Evolutionary conservation across 148 eudicot species (phyloP).

Genomic region (Gaultheria prostrata): DNA sequence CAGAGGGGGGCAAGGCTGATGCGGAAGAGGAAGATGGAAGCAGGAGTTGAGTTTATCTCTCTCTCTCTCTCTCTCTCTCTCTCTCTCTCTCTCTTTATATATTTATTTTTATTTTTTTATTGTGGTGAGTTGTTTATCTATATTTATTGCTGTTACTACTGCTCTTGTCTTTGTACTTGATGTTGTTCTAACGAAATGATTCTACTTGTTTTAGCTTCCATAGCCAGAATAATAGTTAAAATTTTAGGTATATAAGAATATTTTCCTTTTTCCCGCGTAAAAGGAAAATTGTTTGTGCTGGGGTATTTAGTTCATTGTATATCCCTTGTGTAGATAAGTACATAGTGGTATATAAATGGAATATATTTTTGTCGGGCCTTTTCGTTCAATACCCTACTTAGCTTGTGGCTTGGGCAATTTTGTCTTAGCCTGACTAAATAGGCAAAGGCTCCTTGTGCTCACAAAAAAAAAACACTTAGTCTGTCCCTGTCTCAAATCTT

Average conservation of each 20-base stretch:
- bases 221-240: background rate
- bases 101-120: too few species aligned
- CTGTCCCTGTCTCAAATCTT: background rate
- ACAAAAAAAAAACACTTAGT: background rate
- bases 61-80: too few species aligned
- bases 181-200: background rate
- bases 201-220: background rate
- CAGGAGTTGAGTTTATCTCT: too few species aligned
- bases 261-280: background rate
- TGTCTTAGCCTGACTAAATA: background rate
- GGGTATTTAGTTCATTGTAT: background rate
- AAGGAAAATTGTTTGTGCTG: background rate
- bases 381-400: background rate
- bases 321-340: background rate
- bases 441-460: background rate
- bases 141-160: background rate
- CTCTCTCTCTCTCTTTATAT: too few species aligned
- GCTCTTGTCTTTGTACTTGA: background rate
- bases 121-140: slow-evolving; percentile 37
- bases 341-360: background rate
- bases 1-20: slow-evolving; percentile 89
- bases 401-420: background rate
- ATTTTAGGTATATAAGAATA: background rate
- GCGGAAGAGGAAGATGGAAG: slow-evolving; percentile 94
- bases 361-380: background rate